Evolutionary conservation across 371 early-diverging fungal species (phyloP).

Genomic region (Apophysomyces trapeziformis): DNA sequence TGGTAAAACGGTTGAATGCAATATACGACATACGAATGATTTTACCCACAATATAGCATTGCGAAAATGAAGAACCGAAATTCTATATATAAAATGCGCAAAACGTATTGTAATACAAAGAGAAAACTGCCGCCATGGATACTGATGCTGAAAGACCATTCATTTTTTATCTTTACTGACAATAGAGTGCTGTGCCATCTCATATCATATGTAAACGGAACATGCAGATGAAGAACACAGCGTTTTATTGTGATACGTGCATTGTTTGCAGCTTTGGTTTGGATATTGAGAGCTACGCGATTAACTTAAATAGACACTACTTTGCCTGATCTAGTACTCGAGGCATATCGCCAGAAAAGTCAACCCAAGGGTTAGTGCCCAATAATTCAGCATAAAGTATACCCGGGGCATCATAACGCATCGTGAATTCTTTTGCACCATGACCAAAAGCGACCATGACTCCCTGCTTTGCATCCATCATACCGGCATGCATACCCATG

Average conservation of each 20-base stretch:
- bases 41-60: too few species aligned
- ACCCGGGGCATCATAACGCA: background rate
- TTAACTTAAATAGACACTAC: background rate
- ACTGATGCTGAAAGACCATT: background rate
- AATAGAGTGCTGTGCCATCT: background rate
- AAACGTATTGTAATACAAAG: too few species aligned
- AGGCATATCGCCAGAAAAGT: background rate
- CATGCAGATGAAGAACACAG: background rate
- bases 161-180: background rate
- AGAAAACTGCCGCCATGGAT: too few species aligned
- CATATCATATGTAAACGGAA: background rate
- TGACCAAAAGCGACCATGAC: background rate
- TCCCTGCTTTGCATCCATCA: background rate
- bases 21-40: too few species aligned
- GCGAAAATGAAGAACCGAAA: too few species aligned
- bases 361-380: background rate
- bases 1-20: too few species aligned
- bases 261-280: background rate
- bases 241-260: background rate
- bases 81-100: too few species aligned
- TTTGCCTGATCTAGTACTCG: background rate
- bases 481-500: background rate
- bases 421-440: background rate
- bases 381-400: background rate
- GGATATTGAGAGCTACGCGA: background rate